phyloP scores from a whole-genome alignment of 2,329 filamentous ascomycete species.

The Alternaria atra region DNA sequence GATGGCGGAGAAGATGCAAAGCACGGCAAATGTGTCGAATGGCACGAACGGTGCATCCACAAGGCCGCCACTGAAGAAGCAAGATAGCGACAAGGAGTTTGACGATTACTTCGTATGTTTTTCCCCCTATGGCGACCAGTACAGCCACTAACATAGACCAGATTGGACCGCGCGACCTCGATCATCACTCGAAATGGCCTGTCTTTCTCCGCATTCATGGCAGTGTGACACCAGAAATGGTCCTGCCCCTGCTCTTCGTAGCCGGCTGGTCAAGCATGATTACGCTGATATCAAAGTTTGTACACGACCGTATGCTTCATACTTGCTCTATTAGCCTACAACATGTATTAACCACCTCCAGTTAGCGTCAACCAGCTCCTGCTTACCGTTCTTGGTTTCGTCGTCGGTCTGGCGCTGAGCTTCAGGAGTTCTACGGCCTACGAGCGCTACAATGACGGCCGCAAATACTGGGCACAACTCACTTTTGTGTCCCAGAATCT shows the following conservation, averaged over 20 bases:
- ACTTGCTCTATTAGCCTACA: not conserved
- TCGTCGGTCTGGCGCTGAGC: conserved; percentile 77
- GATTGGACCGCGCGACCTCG: conserved; percentile 71
- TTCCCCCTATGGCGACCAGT: too few species aligned
- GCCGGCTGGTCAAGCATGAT: conserved; percentile 72
- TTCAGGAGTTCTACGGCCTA: conserved; percentile 81
- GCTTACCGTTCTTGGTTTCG: conserved; percentile 80
- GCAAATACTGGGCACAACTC: conserved; percentile 69
- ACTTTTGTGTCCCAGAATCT: conserved; percentile 65
- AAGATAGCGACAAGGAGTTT: conserved; percentile 47
- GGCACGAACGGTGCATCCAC: conserved; percentile 6
- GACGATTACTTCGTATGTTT: conserved; percentile 49
- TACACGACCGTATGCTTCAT: conserved; percentile 42
- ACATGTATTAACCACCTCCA: conserved; percentile 23
- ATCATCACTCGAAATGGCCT: conserved; percentile 79
- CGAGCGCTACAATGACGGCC: conserved; percentile 69
- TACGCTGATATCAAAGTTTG: conserved; percentile 59
- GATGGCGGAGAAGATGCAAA: conserved; percentile 28
- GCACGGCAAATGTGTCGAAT: conserved; percentile 26
- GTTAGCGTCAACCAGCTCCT: conserved; percentile 71
- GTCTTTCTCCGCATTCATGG: conserved; percentile 78
- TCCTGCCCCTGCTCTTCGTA: conserved; percentile 72
- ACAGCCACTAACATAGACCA: conserved; percentile 40
- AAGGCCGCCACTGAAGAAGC: conserved; percentile 27
- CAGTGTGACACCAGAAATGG: conserved; percentile 76